Conservation (phyloP, 768 basidiomycete species). For the Tubosaeta sp. region DNA sequence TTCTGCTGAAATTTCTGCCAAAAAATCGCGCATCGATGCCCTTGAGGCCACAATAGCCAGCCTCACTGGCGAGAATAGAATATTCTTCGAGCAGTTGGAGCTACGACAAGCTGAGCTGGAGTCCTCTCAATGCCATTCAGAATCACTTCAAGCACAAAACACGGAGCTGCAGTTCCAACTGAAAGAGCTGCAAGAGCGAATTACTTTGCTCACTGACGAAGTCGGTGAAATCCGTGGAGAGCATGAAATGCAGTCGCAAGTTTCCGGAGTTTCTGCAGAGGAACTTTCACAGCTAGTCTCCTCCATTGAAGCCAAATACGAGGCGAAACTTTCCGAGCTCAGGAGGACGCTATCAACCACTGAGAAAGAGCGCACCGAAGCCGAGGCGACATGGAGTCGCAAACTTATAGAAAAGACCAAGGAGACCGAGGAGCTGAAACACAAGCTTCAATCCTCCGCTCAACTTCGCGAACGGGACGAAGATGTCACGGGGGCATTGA, state of each 20-base stretch:
- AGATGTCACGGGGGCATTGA: conserved; percentile 44
- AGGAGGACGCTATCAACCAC: conserved; percentile 54
- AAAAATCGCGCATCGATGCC: conserved; percentile 57
- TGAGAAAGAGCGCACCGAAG: conserved; percentile 83
- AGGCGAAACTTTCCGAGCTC: conserved; percentile 69
- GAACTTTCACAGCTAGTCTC: conserved; percentile 72
- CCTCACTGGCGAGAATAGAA: conserved; percentile 69
- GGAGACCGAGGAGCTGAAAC: conserved; percentile 73
- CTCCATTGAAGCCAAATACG: conserved; percentile 72
- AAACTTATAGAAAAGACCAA: conserved; percentile 75
- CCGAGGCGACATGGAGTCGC: conserved; percentile 84
- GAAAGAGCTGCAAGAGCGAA: conserved; percentile 72
- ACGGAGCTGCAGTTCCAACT: conserved; percentile 86
- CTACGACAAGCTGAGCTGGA: conserved; percentile 88
- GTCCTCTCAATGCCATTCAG: conserved; percentile 70
- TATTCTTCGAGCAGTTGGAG: conserved; percentile 84
- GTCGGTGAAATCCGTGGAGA: conserved; percentile 59
- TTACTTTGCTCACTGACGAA: conserved; percentile 68
- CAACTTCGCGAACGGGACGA: conserved; percentile 60
- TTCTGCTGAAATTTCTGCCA: conserved; percentile 59
- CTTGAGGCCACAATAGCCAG: conserved; percentile 70
- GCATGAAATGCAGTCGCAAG: conserved; percentile 42
- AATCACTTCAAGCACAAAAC: conserved; percentile 70
- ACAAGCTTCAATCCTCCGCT: conserved; percentile 50
- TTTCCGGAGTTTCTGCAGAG: conserved; percentile 46